Base-by-base conservation (phyloP, 768 basidiomycete species). In the Calocera cornea region DNA sequence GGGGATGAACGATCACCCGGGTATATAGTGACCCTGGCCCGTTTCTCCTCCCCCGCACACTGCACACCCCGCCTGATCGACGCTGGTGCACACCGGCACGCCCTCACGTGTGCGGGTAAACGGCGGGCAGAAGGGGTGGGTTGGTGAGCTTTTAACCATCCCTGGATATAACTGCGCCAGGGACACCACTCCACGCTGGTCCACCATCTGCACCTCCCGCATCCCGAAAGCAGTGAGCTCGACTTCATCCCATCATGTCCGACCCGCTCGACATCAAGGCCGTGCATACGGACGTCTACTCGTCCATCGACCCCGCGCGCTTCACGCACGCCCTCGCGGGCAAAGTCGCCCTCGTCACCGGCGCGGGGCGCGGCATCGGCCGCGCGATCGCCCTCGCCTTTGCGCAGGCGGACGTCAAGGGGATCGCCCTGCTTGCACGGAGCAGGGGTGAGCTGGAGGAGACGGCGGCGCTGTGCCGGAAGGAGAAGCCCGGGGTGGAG, bases 401-500 rank as follows among this genome's bases (percentile, higher is more conserved):
- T 31, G 54, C 54, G 8, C 54, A 60, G 31, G 19, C 5, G 7
- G 54, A 22, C 27, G 31, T 60, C 5, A 60, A 60, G 54, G 54
- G 54, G 7, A 27, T 60, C 31, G 54, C 54, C 8, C 31, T 60
- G 54, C 54, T 60, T 60, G 54, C 54, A 19, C 14, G 54, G 54
- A 60, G 54, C 54, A 60, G 16, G 54, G 54, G 54, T 5, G 54
- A 60, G 31, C 54, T 60, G 54, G 54, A 60, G 54, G 54, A 60
- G 54, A 60, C 54, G 54, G 54, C 54, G 11, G 14, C 14, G 54
- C 31, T 60, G 31, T 60, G 54, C 54, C 14, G 31, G 54, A 33
- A 60, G 54, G 54, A 60, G 44, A 47, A 47, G 27, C 24, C 14
- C 5, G 54, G 22, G 24, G 11, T 60, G 27, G 14, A 29, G 54